Evolutionary conservation across 805 yeast genomes (phyloP).

Genomic region (Ogataea nakhonphanomensis): DNA sequence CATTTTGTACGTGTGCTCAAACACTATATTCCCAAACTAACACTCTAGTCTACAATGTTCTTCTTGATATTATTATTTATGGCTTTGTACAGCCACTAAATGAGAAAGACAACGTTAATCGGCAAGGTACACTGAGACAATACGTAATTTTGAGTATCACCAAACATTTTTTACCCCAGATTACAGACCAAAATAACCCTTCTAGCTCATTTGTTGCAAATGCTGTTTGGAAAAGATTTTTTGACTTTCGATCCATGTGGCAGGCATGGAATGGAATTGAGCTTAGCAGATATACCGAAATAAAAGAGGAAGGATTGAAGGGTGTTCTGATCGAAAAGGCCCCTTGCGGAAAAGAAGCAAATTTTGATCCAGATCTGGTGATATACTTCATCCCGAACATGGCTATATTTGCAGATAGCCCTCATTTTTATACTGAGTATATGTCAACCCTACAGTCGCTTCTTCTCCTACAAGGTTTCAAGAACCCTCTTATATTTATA

Average conservation of each 20-base stretch:
- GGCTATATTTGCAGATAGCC: slow-evolving; percentile 32
- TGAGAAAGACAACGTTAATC: slow-evolving; percentile 26
- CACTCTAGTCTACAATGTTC: slow-evolving; percentile 20
- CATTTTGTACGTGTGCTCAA: slow-evolving; percentile 19
- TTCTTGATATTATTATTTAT: slow-evolving; percentile 25
- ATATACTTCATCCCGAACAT: slow-evolving; percentile 45
- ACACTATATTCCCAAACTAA: not conserved
- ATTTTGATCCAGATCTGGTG: slow-evolving; percentile 36
- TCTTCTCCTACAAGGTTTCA: slow-evolving; percentile 46
- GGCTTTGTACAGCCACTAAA: slow-evolving; percentile 33
- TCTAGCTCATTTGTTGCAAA: slow-evolving; percentile 29
- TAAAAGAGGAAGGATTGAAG: slow-evolving; percentile 7
- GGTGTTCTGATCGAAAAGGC: slow-evolving; percentile 28
- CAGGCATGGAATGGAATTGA: slow-evolving; percentile 37
- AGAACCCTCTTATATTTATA: slow-evolving; percentile 43
- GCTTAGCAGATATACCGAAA: slow-evolving; percentile 26
- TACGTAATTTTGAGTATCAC: slow-evolving; percentile 21
- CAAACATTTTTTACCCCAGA: slow-evolving; percentile 20
- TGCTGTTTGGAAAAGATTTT: slow-evolving; percentile 31
- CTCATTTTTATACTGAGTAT: slow-evolving; percentile 44
- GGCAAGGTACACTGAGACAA: slow-evolving; percentile 31
- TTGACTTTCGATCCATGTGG: slow-evolving; percentile 29
- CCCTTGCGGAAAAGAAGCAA: slow-evolving; percentile 28
- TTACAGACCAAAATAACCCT: slow-evolving; percentile 19
- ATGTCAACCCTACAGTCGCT: slow-evolving; percentile 38